Evolutionary conservation across 2,329 filamentous ascomycete genomes (phyloP).

Genomic region (Fusarium marasasianum): DNA sequence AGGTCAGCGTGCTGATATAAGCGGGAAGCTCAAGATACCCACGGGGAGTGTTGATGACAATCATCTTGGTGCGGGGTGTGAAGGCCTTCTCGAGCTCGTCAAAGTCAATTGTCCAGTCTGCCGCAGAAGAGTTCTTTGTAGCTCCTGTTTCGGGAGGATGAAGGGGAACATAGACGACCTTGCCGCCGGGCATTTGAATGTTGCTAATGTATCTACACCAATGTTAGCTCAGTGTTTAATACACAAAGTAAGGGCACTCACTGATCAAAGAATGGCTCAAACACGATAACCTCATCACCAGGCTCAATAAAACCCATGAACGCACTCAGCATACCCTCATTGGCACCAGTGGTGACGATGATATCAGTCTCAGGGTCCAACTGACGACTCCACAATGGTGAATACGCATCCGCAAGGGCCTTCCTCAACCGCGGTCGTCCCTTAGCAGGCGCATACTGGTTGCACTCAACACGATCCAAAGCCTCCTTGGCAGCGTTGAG

Average conservation of each 20-base stretch:
- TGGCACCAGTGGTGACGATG: conserved; percentile 91
- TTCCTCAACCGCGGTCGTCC: conserved; percentile 91
- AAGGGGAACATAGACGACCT: conserved; percentile 94
- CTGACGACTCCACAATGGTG: conserved; percentile 83
- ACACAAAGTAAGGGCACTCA: conserved; percentile 44
- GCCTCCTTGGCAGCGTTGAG: conserved; percentile 90
- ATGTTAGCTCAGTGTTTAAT: background rate
- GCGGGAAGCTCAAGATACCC: conserved; percentile 15
- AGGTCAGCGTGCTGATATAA: conserved; percentile 11
- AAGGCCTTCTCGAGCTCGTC: conserved; percentile 82
- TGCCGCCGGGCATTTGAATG: conserved; percentile 97
- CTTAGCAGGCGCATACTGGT: conserved; percentile 97
- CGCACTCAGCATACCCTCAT: conserved; percentile 93
- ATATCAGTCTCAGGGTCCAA: conserved; percentile 92
- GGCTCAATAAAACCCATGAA: conserved; percentile 98
- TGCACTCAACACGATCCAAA: conserved; percentile 92
- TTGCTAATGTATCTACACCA: conserved; percentile 78
- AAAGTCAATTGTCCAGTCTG: conserved; percentile 89
- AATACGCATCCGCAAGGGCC: conserved; percentile 92
- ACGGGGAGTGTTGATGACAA: conserved; percentile 84
- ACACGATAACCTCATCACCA: conserved; percentile 96
- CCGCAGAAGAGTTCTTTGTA: conserved; percentile 81
- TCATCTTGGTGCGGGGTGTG: conserved; percentile 91
- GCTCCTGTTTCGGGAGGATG: conserved; percentile 86
- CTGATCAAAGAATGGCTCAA: conserved; percentile 99